Evolutionary conservation across 1,139 yeast species (phyloP).

Genomic region (Hyphopichia khmerensis): DNA sequence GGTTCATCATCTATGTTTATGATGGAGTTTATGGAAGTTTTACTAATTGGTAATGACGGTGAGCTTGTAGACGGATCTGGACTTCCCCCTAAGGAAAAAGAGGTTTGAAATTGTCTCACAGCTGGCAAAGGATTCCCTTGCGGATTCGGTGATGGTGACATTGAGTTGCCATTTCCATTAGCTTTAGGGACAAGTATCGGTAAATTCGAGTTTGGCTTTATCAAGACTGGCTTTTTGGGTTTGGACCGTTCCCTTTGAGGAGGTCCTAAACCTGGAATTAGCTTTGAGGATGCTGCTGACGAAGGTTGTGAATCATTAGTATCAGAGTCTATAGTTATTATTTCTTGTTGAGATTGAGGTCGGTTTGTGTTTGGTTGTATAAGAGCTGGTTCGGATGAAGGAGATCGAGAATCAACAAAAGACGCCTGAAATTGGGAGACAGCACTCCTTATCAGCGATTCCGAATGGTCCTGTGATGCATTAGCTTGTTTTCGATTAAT

Average conservation of each 20-base stretch:
- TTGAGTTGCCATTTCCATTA: not conserved
- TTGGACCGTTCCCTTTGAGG: not conserved
- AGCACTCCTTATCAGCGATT: slow-evolving; percentile 9
- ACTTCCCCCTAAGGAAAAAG: slow-evolving; percentile 12
- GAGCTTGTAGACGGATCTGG: slow-evolving; percentile 6
- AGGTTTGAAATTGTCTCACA: slow-evolving; percentile 32
- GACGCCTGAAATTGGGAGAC: slow-evolving; percentile 26
- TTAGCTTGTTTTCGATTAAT: not conserved
- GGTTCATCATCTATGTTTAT: slow-evolving; percentile 34
- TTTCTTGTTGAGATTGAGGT: slow-evolving; percentile 2
- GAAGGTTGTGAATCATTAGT: not conserved
- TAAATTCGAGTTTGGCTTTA: slow-evolving; percentile 5
- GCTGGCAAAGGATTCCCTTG: not conserved
- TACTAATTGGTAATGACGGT: slow-evolving; percentile 14
- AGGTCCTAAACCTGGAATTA: slow-evolving; percentile 4
- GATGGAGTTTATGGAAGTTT: slow-evolving; percentile 38
- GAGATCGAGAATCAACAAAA: slow-evolving; percentile 18
- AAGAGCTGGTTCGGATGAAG: slow-evolving; percentile 7
- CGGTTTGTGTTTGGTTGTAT: not conserved
- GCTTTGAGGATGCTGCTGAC: not conserved
- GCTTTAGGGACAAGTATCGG: slow-evolving; percentile 15
- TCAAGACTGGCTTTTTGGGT: slow-evolving; percentile 2
- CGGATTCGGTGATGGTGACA: not conserved
- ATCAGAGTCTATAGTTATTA: slow-evolving; percentile 2
- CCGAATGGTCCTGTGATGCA: not conserved